Evolutionary conservation across 306 rosid genomes (phyloP).

Genomic region (Quercus suber): DNA sequence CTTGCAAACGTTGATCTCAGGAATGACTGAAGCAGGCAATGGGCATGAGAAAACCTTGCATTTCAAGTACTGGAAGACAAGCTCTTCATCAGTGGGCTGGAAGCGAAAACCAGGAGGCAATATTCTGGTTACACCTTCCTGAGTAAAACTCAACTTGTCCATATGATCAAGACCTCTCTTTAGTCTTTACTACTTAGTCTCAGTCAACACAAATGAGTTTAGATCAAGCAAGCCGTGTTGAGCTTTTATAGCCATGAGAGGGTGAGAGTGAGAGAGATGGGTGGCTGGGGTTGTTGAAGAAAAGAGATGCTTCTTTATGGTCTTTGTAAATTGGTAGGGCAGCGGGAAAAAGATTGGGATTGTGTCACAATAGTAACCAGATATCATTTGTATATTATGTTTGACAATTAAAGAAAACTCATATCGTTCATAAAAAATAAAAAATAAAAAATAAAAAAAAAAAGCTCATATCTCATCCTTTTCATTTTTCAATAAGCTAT

Average conservation of each 20-base stretch:
- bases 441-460: constrained; percentile 6
- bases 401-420: constrained; percentile 21
- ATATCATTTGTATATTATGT: constrained; percentile 24
- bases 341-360: constrained; percentile 9
- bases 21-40: constrained; percentile 81
- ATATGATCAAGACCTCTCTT: constrained; percentile 6
- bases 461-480: constrained; percentile 13
- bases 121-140: constrained; percentile 53
- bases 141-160: constrained; percentile 51
- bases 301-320: constrained; percentile 4
- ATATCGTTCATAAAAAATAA: background rate
- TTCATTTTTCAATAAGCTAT: constrained; percentile 2
- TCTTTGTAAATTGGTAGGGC: background rate
- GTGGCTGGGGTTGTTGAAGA: background rate
- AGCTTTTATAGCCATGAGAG: constrained; percentile 20
- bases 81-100: constrained; percentile 93
- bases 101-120: constrained; percentile 96
- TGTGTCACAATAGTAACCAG: constrained; percentile 23
- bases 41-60: constrained; percentile 69
- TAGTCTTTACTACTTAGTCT: background rate
- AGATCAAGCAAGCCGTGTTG: constrained; percentile 6
- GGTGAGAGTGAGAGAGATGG: background rate
- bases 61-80: constrained; percentile 75
- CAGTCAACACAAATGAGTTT: background rate
- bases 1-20: constrained; percentile 62